Conservation (phyloP, 345 rosid species). For the Noccaea caerulescens region DNA sequence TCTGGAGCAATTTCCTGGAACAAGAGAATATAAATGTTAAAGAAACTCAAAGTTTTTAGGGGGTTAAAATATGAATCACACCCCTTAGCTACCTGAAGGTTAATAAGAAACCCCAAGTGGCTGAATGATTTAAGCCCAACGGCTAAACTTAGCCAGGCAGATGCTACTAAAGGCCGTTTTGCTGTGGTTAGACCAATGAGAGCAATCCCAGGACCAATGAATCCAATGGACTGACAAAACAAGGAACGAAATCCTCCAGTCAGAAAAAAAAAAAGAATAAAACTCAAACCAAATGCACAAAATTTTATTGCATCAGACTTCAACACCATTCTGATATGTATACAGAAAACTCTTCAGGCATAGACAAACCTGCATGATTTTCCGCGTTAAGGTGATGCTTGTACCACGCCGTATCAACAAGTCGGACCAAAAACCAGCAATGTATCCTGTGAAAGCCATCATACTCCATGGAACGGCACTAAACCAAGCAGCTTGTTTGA, state of each 20-base stretch:
- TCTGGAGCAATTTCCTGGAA: conserved; percentile 89
- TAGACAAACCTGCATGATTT: conserved; percentile 84
- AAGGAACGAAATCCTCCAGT: conserved; percentile 21
- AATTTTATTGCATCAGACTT: background rate
- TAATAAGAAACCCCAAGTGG: conserved; percentile 95
- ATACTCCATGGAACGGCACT: conserved; percentile 95
- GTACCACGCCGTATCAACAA: conserved; percentile 68
- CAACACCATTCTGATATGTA: conserved; percentile 21
- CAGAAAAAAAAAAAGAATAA: background rate
- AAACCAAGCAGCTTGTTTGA: conserved; percentile 96
- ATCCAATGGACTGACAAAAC: conserved; percentile 82
- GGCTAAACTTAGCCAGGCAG: conserved; percentile 94
- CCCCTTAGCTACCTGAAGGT: conserved; percentile 69
- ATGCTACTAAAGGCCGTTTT: conserved; percentile 68
- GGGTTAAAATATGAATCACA: background rate
- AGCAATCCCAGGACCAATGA: conserved; percentile 80
- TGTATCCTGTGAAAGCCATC: conserved; percentile 90
- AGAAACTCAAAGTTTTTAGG: conserved; percentile 2
- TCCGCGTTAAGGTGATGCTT: conserved; percentile 80
- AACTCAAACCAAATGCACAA: conserved; percentile 7
- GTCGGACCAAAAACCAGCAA: conserved; percentile 86
- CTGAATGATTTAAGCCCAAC: conserved; percentile 92
- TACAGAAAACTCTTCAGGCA: background rate
- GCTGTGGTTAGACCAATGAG: conserved; percentile 82
- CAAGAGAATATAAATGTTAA: conserved; percentile 40